Conservation (phyloP, 192 early-diverging fungal species). For the Pecoramyces ruminantium region DNA sequence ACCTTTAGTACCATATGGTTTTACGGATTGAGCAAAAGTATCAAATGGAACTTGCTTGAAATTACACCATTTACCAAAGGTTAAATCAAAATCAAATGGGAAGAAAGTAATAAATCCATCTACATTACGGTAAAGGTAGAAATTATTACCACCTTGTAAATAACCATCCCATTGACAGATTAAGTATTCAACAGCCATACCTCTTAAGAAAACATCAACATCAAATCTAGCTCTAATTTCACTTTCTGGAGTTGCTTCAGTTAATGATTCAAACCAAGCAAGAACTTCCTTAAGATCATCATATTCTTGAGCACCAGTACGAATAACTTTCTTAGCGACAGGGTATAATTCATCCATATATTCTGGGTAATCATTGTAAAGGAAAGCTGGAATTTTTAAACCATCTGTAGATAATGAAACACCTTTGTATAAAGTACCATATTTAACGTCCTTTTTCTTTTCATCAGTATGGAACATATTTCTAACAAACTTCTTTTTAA, state of each 20-base stretch:
- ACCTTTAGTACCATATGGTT: background rate
- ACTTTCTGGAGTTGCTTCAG: background rate
- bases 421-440: background rate
- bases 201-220: background rate
- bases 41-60: background rate
- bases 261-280: background rate
- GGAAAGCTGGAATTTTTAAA: background rate
- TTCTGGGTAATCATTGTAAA: background rate
- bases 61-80: background rate
- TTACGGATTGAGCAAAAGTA: background rate
- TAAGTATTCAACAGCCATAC: background rate
- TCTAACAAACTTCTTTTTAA: background rate
- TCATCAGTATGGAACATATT: background rate
- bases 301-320: background rate
- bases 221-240: background rate
- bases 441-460: background rate
- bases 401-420: background rate
- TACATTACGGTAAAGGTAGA: background rate
- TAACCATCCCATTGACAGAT: background rate
- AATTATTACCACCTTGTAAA: background rate
- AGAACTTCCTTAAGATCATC: background rate
- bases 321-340: background rate
- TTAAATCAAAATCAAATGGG: background rate
- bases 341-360: background rate
- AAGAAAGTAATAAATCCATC: background rate